Evolutionary conservation across 176 grass and related monocot species (phyloP).

Genomic region (Metroxylon sagu): DNA sequence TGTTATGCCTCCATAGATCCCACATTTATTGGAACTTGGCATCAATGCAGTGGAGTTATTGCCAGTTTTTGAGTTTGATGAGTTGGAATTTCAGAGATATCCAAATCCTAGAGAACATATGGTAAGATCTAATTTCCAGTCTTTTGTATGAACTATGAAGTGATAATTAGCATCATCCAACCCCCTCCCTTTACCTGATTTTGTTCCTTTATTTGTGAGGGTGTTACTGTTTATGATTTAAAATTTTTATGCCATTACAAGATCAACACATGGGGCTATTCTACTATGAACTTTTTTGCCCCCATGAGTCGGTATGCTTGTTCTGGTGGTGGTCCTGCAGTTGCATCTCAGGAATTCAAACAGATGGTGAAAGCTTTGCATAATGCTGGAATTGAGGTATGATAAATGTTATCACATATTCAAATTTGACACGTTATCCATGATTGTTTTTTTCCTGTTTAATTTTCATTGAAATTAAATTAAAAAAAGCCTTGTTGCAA

Average conservation of each 20-base stretch:
- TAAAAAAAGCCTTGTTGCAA: neutral
- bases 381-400: slow-evolving; percentile 93
- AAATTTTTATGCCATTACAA: slow-evolving; percentile 22
- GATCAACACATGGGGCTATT: slow-evolving; percentile 99
- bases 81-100: slow-evolving; percentile 80
- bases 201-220: too few relatives aligned
- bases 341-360: slow-evolving; percentile 84
- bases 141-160: neutral
- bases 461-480: neutral
- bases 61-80: slow-evolving; percentile 97
- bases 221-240: too few relatives aligned
- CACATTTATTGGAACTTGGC: slow-evolving; percentile 88
- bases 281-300: slow-evolving; percentile 99
- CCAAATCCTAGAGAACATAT: slow-evolving; percentile 91
- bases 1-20: slow-evolving; percentile 55
- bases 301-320: slow-evolving; percentile 98
- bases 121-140: slow-evolving; percentile 34
- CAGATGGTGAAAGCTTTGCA: slow-evolving; percentile 94
- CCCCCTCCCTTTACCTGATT: neutral
- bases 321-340: slow-evolving; percentile 75
- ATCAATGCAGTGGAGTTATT: slow-evolving; percentile 92
- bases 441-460: too few relatives aligned
- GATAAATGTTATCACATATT: too few relatives aligned
- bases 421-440: too few relatives aligned
- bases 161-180: neutral